Base-by-base conservation (phyloP, 495 filamentous ascomycete genomes). In the Trichoderma virens region DNA sequence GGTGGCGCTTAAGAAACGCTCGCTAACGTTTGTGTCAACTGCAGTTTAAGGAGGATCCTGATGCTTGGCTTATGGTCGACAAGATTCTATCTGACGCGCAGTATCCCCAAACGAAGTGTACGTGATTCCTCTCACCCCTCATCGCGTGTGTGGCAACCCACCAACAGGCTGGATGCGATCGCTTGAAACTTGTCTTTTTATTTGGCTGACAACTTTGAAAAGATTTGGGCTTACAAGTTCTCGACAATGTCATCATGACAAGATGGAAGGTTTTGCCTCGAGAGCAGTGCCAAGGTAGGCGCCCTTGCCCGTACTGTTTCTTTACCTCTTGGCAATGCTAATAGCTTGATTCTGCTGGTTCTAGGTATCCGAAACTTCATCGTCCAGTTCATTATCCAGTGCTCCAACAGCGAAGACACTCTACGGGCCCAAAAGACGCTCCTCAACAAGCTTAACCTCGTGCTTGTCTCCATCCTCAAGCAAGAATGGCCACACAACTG, bases 401-500 rank as follows among this genome's bases (percentile, higher is more conserved):
- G 84, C 70, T 98, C 95, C 31, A 84, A 81, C 70, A 89, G 89
- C 35, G 93, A 97, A 73, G 93, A 97, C 71, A 89, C 86, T 66
- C 82, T 97, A 41, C 86, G 86, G 68, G 78, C 80, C 62, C 86
- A 99, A 71, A 85, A 89, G 65, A 90, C 91, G 45, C 88, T 99
- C 32, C 75, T 99, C 70, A 98, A 97, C 81, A 98, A 99, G 79
- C 84, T 99, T 56, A 98, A 99, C 67, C 85, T 99, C 62, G 93
- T 97, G 27, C 88, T 99, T 62, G 91, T 99, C 67, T 96, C 91
- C 39, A 94, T 99, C 64, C 78, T 99, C 70, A 99, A 99, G 80
- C 94, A 99, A 76, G 94, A 99, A 75, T 99, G 94, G 94, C 94
- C 94, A n/a, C 93, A 97, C 74, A 94, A 98, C 79, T 99, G 94